phyloP scores from a whole-genome alignment of 108 stramenopile species.

The Skeletonema menzelii region DNA sequence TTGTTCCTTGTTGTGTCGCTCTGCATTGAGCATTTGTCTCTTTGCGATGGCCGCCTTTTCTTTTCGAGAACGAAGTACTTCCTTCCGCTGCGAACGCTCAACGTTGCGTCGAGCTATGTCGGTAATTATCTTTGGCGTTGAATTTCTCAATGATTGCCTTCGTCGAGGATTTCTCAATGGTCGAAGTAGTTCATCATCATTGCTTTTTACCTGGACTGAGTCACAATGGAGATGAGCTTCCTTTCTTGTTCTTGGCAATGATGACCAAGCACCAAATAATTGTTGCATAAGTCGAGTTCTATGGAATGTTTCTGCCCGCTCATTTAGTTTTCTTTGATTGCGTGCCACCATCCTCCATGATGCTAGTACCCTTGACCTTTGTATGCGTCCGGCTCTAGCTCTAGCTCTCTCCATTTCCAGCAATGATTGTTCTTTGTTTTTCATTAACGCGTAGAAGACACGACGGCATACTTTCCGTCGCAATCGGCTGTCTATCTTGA shows the following conservation, averaged over 20 bases:
- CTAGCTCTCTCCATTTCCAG: background rate
- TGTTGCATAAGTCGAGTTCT: background rate
- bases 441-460: background rate
- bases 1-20: constrained; percentile 2
- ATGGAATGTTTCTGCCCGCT: background rate
- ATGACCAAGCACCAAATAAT: background rate
- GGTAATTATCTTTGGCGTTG: constrained; percentile 14
- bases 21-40: constrained; percentile 13
- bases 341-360: background rate
- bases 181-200: background rate
- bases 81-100: constrained; percentile 23
- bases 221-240: background rate
- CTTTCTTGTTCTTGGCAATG: background rate
- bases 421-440: background rate
- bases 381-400: background rate
- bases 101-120: constrained; percentile 12
- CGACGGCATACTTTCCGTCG: background rate
- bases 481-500: background rate
- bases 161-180: constrained; percentile 1
- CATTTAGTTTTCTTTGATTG: background rate
- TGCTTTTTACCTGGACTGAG: too few species aligned
- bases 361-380: background rate
- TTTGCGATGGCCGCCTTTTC: constrained; percentile 9
- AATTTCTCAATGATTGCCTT: background rate
- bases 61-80: constrained; percentile 5